phyloP scores from a whole-genome alignment of 2,329 filamentous ascomycete species.

The Fusarium sp. region DNA sequence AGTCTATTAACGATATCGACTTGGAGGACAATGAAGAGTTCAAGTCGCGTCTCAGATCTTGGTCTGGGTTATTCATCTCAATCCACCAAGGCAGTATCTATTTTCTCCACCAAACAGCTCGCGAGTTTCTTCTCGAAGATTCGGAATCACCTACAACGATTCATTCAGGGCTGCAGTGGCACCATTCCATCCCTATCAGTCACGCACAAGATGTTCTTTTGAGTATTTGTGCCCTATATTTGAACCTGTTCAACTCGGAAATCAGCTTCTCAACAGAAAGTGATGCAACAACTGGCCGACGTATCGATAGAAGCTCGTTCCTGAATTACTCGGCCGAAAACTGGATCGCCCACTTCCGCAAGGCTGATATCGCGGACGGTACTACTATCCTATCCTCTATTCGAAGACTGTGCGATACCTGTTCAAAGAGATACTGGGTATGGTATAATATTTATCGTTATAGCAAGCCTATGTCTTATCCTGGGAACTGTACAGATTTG shows the following conservation, averaged over 20 bases:
- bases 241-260: neutral
- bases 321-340: no score
- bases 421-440: no score
- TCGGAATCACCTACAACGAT: neutral
- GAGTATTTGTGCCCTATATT: neutral
- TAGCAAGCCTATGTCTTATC: no score
- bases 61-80: slow-evolving; percentile 48
- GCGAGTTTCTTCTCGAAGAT: slow-evolving; percentile 48
- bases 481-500: no score
- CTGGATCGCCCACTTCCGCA: no score
- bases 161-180: neutral
- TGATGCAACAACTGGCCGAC: no score
- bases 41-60: slow-evolving; percentile 30
- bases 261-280: no score
- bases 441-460: no score
- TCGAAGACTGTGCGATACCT: no score
- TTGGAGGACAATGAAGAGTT: slow-evolving; percentile 41
- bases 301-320: no score
- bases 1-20: slow-evolving; percentile 36
- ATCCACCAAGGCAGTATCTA: slow-evolving; percentile 46
- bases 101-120: slow-evolving; percentile 50
- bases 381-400: no score
- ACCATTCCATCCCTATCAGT: neutral
- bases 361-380: no score
- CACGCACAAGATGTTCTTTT: neutral